A percentile compares a stretch with the other conserved stretches of the same genome.
These are phyloP conservation scores for Ensete glaucum DNA, from an alignment of 176 grass and related monocot species.

Conservation along the genomic window DNA sequence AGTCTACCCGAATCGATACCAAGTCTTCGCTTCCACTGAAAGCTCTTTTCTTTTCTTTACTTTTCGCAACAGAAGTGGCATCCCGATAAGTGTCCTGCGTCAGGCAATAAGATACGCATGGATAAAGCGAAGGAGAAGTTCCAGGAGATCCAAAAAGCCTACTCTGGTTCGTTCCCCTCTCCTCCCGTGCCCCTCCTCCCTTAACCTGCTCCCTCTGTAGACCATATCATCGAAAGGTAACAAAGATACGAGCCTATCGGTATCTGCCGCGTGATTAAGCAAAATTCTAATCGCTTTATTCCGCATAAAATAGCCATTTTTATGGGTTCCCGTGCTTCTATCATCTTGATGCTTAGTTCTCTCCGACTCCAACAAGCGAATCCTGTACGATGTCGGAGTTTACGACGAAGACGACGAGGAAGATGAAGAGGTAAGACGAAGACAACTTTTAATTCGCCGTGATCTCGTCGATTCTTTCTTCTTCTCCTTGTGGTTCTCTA, in stretches of 20 bases:
- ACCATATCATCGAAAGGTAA: not conserved
- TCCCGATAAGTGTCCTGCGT: conserved; percentile 68
- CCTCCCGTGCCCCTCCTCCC: conserved; percentile 17
- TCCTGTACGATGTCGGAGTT: conserved; percentile 83
- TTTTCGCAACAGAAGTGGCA: conserved; percentile 59
- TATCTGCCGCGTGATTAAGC: too few relatives aligned
- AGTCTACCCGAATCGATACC: too few relatives aligned
- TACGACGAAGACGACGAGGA: conserved; percentile 59
- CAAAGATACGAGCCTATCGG: too few relatives aligned
- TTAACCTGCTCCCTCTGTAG: conserved; percentile 15
- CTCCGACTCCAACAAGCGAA: conserved; percentile 69
- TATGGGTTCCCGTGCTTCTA: not conserved
- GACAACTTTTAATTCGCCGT: too few relatives aligned
- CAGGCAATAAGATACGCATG: conserved; percentile 42
- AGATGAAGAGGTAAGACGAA: conserved; percentile 19
- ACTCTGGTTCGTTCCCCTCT: conserved; percentile 31
- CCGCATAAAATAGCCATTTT: not conserved
- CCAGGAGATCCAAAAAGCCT: conserved; percentile 83
- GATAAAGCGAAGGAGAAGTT: conserved; percentile 90
- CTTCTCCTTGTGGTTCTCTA: not conserved
- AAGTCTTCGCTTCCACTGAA: too few relatives aligned
- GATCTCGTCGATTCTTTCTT: not conserved
- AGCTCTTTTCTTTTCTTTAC: not conserved
- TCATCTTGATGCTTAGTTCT: conserved; percentile 49
- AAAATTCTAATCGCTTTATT: not conserved